Base-by-base conservation (phyloP, 2,329 filamentous ascomycete genomes). In the Xylariaceae sp. region DNA sequence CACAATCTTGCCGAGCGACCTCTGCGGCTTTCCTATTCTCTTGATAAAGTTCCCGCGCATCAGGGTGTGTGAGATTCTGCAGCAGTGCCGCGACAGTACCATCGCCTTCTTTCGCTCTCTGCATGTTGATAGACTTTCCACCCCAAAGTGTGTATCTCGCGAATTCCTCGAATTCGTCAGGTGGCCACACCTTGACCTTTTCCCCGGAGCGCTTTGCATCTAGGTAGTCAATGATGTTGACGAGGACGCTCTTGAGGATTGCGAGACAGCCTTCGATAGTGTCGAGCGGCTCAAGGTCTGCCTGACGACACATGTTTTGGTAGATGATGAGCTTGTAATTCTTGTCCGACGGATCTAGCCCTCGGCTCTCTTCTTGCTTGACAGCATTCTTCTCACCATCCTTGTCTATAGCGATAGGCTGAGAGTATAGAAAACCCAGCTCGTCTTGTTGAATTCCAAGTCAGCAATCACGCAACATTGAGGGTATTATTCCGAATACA, bases 141-240 rank as follows among this genome's bases (percentile, higher is more conserved):
- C 39, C 32, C 4, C 37, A n/a, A 1, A 60, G 40, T 1, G 54
- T 50, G 36, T 61, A 61, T 4, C 4, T 6, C 14, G 32, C 47
- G 35, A 61, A 61, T 1, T 21, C 25, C 1, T 46, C 32, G 37
- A 57, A 61, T 23, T 52, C 37, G 1, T 40, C 7, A 29, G 52
- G 54, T 1, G 32, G 33, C 57, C 57, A 61, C 19, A 59, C 50
- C 19, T 54, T 43, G 19, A 60, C 40, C n/a, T 44, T 41, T n/a
- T 40, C 50, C 4, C 36, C 44, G 8, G 14, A 23, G 6, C 57
- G 54, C 36, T 45, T 52, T 3, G 55, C 53, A 19, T 59, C 50
- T 16, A 61, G 51, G 22, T 56, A 61, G 48, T 62, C 57, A n/a
- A 59, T 37, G n/a, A 62, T 62, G 39, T 62, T 62, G 41, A 61